phyloP scores from a whole-genome alignment of 1,284 basidiomycete genomes.

The Acaromyces ingoldii region DNA sequence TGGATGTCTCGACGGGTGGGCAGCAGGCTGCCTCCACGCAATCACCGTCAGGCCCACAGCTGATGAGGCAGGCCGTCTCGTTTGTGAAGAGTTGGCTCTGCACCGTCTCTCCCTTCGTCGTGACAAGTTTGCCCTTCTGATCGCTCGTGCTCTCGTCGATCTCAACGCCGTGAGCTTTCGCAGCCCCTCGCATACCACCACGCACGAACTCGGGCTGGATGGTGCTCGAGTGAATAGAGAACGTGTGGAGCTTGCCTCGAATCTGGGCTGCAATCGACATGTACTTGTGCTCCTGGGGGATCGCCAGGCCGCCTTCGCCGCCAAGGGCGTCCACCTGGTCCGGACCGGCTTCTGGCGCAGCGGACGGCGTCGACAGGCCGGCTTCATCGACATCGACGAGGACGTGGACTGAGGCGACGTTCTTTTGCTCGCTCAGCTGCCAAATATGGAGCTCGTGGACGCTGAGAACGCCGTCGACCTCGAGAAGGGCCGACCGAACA shows the following conservation, averaged over 20 bases:
- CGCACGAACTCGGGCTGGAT: conserved; percentile 50
- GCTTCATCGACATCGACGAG: conserved; percentile 61
- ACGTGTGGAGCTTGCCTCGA: conserved; percentile 73
- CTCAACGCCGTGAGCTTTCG: conserved; percentile 34
- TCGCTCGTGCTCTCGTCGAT: conserved; percentile 28
- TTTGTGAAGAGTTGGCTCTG: conserved; percentile 34
- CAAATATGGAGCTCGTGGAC: conserved; percentile 88
- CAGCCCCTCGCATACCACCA: conserved; percentile 41
- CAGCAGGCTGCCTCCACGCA: conserved; percentile 42
- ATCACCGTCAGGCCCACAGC: conserved; percentile 35
- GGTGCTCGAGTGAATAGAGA: conserved; percentile 78
- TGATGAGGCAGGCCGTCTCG: conserved; percentile 40
- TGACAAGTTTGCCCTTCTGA: conserved; percentile 32
- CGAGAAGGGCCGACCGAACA: conserved; percentile 72
- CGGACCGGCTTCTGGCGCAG: conserved; percentile 52
- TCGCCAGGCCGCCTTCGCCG: neutral
- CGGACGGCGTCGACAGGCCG: neutral
- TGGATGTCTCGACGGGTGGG: conserved; percentile 19
- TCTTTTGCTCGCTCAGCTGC: conserved; percentile 83
- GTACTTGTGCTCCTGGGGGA: conserved; percentile 62
- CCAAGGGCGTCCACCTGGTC: conserved; percentile 40
- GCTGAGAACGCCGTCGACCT: conserved; percentile 79
- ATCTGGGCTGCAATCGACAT: conserved; percentile 84
- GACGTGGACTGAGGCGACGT: conserved; percentile 93
- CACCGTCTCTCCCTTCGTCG: conserved; percentile 36